Percentiles rank a stretch among this genome's conserved stretches.
Evolutionary conservation across 2,329 filamentous ascomycete genomes (phyloP).

Genomic region (Fusarium torulosum): DNA sequence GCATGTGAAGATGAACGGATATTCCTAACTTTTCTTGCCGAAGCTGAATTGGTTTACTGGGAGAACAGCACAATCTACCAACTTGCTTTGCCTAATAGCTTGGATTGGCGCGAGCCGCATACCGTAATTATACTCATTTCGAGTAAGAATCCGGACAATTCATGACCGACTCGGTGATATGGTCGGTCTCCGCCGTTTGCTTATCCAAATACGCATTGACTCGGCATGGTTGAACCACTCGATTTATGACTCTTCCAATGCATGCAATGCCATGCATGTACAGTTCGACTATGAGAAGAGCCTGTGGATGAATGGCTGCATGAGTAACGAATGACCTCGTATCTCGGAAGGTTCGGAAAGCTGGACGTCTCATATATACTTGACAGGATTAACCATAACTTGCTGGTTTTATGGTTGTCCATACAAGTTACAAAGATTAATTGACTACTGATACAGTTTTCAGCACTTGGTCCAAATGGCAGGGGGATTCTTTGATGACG

Average conservation of each 20-base stretch:
- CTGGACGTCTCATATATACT: neutral
- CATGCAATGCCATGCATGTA: neutral
- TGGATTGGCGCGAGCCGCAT: neutral
- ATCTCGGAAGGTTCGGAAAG: conserved; percentile 22
- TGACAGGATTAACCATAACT: conserved; percentile 15
- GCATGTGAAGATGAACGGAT: conserved; percentile 24
- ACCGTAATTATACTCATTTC: neutral
- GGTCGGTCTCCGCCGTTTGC: conserved; percentile 29
- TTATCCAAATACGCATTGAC: conserved; percentile 10
- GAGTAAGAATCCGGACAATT: conserved; percentile 4
- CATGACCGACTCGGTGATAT: conserved; percentile 19
- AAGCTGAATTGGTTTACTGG: neutral
- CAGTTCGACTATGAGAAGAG: no score
- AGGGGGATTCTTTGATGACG: conserved; percentile 35
- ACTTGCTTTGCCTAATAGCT: neutral
- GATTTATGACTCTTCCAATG: neutral
- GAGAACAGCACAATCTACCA: neutral
- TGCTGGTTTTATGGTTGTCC: conserved; percentile 27
- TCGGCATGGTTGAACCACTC: conserved; percentile 5
- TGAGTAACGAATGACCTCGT: neutral
- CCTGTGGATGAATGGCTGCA: neutral
- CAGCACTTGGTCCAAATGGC: conserved; percentile 1
- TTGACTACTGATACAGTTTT: no score
- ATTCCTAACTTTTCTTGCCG: neutral
- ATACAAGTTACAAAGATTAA: no score